phyloP scores from a whole-genome alignment of 2,329 filamentous ascomycete species.

The Nothophaeocryptopus gaeumannii region DNA sequence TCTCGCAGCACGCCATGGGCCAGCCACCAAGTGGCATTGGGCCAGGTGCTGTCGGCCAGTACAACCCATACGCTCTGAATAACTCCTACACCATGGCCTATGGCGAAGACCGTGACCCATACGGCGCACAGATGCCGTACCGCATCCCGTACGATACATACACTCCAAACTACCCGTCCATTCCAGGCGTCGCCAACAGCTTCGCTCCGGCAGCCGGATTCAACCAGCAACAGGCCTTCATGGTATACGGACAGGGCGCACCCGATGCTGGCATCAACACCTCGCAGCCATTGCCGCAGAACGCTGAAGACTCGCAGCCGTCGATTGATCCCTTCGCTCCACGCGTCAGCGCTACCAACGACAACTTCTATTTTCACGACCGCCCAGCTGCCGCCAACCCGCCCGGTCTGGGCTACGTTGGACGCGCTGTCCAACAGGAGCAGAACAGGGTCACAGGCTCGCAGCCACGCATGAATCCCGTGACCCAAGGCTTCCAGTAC shows the following conservation, averaged over 20 bases:
- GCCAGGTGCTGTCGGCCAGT: slow-evolving; percentile 34
- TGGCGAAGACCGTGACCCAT: slow-evolving; percentile 33
- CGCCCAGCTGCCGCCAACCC: slow-evolving; percentile 3
- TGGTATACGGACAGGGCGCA: slow-evolving; percentile 9
- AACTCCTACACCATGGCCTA: slow-evolving; percentile 35
- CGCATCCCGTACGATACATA: slow-evolving; percentile 33
- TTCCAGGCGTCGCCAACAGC: slow-evolving; percentile 33
- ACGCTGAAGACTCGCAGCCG: background rate
- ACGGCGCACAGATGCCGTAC: slow-evolving; percentile 35
- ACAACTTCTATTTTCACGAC: slow-evolving; percentile 22
- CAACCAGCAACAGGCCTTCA: slow-evolving; percentile 9
- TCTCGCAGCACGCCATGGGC: slow-evolving; percentile 45
- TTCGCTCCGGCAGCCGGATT: slow-evolving; percentile 21
- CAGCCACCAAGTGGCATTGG: slow-evolving; percentile 38
- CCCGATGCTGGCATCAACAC: background rate
- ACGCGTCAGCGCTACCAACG: slow-evolving; percentile 1
- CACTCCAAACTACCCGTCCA: slow-evolving; percentile 33
- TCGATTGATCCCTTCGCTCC: background rate
- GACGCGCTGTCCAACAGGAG: too few relatives aligned
- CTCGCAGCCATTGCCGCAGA: too few relatives aligned
- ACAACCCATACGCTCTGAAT: slow-evolving; percentile 24
- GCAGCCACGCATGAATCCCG: too few relatives aligned
- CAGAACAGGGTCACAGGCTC: too few relatives aligned
- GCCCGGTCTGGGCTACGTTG: too few relatives aligned
- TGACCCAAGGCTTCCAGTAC: too few relatives aligned